Base-by-base conservation (phyloP, 148 eudicot species). In the Rhododendron mucronatum region DNA sequence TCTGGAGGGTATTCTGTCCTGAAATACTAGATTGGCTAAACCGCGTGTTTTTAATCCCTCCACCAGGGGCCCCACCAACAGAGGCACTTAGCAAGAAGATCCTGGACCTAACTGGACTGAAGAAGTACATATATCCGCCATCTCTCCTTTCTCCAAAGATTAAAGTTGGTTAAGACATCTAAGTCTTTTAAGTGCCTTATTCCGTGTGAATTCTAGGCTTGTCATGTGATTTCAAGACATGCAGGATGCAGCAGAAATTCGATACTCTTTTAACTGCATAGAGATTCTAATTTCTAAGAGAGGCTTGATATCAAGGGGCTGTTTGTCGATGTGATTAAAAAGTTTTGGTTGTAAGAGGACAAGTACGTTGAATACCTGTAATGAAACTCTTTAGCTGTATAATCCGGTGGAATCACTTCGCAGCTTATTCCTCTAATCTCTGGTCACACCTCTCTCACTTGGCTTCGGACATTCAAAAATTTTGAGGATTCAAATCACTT, bases 41-140 rank as follows among this genome's bases (percentile, higher is more conserved):
- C 77, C 86, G 87, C 18, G 79, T 84, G 86, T 39, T 86, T 15
- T 33, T 30, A 18, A 77, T 91, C 2, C 88, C 95, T 5, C 82
- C 83, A 1, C 92, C 91, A 15, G 94, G 91, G 11, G 86, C 81
- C 0, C 87, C 91, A 20, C 87, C 86, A 15, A 88, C 84, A 14
- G 91, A 92, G 63, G 88, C 93, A 1, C 85, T 86, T 10, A 89
- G 92, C 85, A 94, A 94, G 90, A 75, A 71, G 41, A 71, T 94
- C 47, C 69, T 93, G 71, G 93, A 94, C 84, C 59, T 88, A 65
- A 87, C 92, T 18, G 95, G 91, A 74, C 89, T 89, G 13, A 89
- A 89, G 87, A 82, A 35, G 18, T 5, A 88, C 12, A 18, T 93
- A 37, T 91, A 91, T 57, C 95, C 94, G 5, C 77, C 85, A 7